Base-by-base conservation (phyloP, 768 basidiomycete species). In the Boletales sp. region DNA sequence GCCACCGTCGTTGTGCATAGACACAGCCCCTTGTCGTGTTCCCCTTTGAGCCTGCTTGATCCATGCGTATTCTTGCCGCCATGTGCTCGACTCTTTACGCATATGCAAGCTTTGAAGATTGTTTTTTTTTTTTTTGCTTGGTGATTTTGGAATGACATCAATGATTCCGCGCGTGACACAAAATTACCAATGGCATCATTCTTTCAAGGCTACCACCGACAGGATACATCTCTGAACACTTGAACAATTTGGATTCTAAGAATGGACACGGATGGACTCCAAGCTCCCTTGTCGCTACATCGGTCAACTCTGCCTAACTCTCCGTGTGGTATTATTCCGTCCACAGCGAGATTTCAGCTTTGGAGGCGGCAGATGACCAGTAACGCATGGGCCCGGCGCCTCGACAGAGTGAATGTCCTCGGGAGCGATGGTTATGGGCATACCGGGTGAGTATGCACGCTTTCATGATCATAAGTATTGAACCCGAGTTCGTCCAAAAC, bases 321-420 rank as follows among this genome's bases (percentile, higher is more conserved):
- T 19, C 45, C 48, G 19, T 37, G 43, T 19, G 56, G 54, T 27
- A 50, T 15, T 15, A n/a, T 39, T 38, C 47, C 50, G 5, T 66
- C 58, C 32, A 65, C 65, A 12, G 58, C 63, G 13, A 65, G 43
- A 44, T 55, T 53, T 17, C 63, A 58, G 27, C 29, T 43, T 18
- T 61, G 60, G 60, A 62, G 50, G 32, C 53, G 58, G 41, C 64
- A 55, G 32, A 40, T 58, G 29, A 42, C 49, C 17, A 67, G 64
- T 10, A 58, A 53, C 14, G 53, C 60, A 13, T 66, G 64, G 64
- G 54, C 63, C 9, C 58, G 64, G 18, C 57, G 63, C 13, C 54
- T 82, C 38, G 88, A 93, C 63, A 72, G 87, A 57, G 83, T 88
- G 3, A 82, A 84, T 55, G 84, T 90, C 15, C 76, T 94, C 1